Base-by-base conservation (phyloP, 164 flowering plant genomes). In the Vitis riparia region DNA sequence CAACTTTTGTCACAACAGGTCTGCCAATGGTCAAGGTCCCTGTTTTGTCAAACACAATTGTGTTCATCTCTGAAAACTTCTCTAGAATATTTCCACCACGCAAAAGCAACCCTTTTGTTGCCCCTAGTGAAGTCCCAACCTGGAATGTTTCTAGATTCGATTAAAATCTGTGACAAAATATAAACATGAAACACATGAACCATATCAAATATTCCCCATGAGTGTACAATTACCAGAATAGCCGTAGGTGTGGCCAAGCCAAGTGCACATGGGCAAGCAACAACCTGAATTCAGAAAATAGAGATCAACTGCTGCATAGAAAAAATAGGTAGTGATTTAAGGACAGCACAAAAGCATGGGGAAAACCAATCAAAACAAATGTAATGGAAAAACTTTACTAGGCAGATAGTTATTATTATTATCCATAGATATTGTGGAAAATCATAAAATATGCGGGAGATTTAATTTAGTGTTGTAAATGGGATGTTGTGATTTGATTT, bases 191-290 rank as follows among this genome's bases (percentile, higher is more conserved):
- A 60, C 16, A 27, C 9, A 9, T 19, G 23, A 59, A 27, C 3
- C 16, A 55, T 52, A 53, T 19, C 53, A 48, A 17, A 16, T 19
- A 56, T 57, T 66, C 19, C 19, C 3, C 19, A 56, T 12, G 44
- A 27, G 27, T 55, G 59, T 51, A 17, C 1, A 44, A 19, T 62
- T 78, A 91, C 99, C 89, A 96, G 83, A 74, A 96, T 91, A 67
- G 99, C 98, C 65, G 97, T 96, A 11, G 99, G 99, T 44, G 99
- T 96, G 13, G 99, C 99, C 68, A 96, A 80, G 67, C 99, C 99
- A 76, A 96, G 97, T 52, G 99, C 98, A 82, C 99, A 96, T 65
- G 99, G 99, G 79, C 99, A 96, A 59, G 99, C 98, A 76, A 96
- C 75, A 77, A 96, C 97, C 97, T 92, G 86, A 71, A 79, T 3